phyloP scores from a whole-genome alignment of 176 grass and related monocot species.

The Ensete ventricosum region DNA sequence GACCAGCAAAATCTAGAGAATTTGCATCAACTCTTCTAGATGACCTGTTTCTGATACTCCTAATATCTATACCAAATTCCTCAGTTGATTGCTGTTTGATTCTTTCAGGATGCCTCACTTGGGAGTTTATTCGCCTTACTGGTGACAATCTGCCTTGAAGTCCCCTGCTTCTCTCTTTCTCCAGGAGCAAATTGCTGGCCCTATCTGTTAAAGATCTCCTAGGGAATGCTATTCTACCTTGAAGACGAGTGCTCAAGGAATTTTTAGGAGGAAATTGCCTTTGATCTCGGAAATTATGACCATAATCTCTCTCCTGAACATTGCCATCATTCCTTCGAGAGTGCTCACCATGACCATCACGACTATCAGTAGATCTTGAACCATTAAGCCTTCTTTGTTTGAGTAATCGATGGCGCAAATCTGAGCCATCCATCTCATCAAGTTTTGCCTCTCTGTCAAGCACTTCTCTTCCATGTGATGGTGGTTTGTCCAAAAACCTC shows the following conservation, averaged over 20 bases:
- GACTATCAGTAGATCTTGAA: slow-evolving; percentile 35
- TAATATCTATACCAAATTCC: slow-evolving; percentile 28
- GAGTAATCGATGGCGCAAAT: slow-evolving; percentile 65
- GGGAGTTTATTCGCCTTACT: slow-evolving; percentile 28
- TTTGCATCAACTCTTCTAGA: slow-evolving; percentile 27
- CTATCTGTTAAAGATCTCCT: slow-evolving; percentile 38
- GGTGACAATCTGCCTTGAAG: slow-evolving; percentile 44
- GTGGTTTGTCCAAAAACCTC: slow-evolving; percentile 46
- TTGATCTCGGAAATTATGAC: slow-evolving; percentile 28
- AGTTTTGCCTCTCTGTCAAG: slow-evolving; percentile 26
- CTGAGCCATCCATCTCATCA: slow-evolving; percentile 51
- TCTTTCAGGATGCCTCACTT: slow-evolving; percentile 32
- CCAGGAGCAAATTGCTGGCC: slow-evolving; percentile 27
- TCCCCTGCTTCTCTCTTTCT: slow-evolving; percentile 50
- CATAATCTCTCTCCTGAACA: slow-evolving; percentile 1
- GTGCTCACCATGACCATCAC: slow-evolving; percentile 27
- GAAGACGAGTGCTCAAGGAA: slow-evolving; percentile 50
- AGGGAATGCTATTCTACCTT: slow-evolving; percentile 84
- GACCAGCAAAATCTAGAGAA: slow-evolving; percentile 32
- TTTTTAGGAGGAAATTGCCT: slow-evolving; percentile 32
- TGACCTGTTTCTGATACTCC: slow-evolving; percentile 26
- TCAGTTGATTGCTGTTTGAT: slow-evolving; percentile 29
- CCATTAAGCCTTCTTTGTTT: slow-evolving; percentile 62
- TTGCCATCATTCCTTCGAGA: slow-evolving; percentile 14
- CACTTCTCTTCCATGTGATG: slow-evolving; percentile 45